Evolutionary conservation across 345 rosid genomes (phyloP).

Genomic region (Eucalyptus viminalis): DNA sequence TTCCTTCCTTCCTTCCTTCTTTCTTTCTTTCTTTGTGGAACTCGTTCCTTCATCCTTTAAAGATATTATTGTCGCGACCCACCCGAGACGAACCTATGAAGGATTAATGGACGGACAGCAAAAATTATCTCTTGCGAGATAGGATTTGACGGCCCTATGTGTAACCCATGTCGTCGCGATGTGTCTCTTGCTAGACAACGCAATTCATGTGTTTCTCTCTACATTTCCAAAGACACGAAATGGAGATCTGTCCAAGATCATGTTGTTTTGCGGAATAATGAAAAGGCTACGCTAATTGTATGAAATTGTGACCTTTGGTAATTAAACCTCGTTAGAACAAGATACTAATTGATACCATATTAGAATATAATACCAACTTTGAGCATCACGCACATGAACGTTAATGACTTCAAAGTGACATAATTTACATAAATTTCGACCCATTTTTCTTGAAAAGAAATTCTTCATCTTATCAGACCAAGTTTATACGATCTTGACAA

Average conservation of each 20-base stretch:
- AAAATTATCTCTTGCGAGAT: background rate
- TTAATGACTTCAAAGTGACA: background rate
- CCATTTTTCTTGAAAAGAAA: background rate
- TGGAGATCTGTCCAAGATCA: background rate
- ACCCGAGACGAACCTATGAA: background rate
- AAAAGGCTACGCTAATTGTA: background rate
- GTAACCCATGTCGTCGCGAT: background rate
- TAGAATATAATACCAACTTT: background rate
- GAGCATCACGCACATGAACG: background rate
- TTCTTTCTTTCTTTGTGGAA: background rate
- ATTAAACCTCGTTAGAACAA: background rate
- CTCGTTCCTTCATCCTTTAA: background rate
- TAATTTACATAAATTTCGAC: background rate
- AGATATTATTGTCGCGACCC: background rate
- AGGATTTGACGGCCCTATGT: background rate
- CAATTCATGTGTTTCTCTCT: background rate
- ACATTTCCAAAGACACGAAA: background rate
- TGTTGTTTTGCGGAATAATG: background rate
- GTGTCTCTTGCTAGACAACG: background rate
- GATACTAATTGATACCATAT: background rate
- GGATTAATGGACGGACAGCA: background rate
- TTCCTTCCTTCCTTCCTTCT: background rate
- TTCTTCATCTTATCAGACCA: background rate
- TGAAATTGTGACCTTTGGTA: background rate
- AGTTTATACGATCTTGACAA: background rate